Base-by-base conservation (phyloP, 73 alveolate species). In the Symbiodinium pilosum region DNA sequence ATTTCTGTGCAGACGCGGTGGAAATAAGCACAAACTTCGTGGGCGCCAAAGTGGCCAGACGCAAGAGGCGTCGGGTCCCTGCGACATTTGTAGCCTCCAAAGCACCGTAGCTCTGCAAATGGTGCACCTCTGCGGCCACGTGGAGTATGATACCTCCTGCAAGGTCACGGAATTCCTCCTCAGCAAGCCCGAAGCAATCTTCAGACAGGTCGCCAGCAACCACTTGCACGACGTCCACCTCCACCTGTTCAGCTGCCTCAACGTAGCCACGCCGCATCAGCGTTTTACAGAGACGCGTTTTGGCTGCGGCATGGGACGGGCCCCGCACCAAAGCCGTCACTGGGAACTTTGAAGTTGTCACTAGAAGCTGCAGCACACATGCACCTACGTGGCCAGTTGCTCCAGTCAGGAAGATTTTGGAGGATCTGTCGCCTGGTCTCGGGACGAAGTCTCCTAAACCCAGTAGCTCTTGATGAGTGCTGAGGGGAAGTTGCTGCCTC, bases 351-450 rank as follows among this genome's bases (percentile, higher is more conserved):
- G 77, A 64, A 36, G 77, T 14, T 47, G 59, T 64, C 77, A 64
- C 77, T 28, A 64, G 32, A 64, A 21, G 77, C 77, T 64, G 77
- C 21, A 64, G 77, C 77, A 64, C 77, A 64, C 77, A 64, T 5
- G 77, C 77, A 64, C 77, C 77, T 64, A 64, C 77, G 77, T 64
- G 77, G 77, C 77, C 77, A 64, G 77, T 64, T 64, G 77, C 77
- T 36, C 77, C 77, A 1, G 77, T 64, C 77, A 64, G 77, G 30
- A 64, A 18, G 77, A 64, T 18, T 28, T 64, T 64, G 41, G 77
- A 64, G 32, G 77, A 64, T 64, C 77, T 64, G 41, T 5, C 77
- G 77, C 77, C 77, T 6, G 77, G 28, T 36, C 7, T 64, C 36
- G 77, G 77, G 32, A 64, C 77, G 32, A 64, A 64, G 32, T 7